Evolutionary conservation across 2,329 filamentous ascomycete species (phyloP), one percentile per base, ranked within the genome.

Genomic region (Cryphonectria naterciae): DNA sequence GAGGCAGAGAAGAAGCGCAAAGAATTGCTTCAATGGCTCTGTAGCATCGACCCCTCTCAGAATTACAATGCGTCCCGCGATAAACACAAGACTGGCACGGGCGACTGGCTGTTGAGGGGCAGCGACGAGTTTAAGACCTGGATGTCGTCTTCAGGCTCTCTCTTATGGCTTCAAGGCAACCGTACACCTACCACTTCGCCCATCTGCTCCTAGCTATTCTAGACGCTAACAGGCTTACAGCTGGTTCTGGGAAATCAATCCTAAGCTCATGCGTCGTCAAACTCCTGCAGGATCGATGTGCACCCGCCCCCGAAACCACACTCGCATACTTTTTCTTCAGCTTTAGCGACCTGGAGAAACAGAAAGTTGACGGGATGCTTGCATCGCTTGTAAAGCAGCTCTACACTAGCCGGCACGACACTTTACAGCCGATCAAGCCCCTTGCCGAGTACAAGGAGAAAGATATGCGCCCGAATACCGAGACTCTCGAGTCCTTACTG

Each of bases 251-350:
- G 8, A 54, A 54, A 13, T 54, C 49, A 54, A 2, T 54, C n/a
- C n/a, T 54, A 22, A 54, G 49, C n/a, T 54, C 49, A 5, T 54
- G 5, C n/a, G 49, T 54, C 25, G 8, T 54, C n/a, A 4, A 54
- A 8, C 2, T 28, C n/a, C 49, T 54, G 2, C 8, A 15, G 8
- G 19, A 54, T 28, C 49, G 49, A 54, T 54, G 25, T n/a, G n/a
- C 22, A 28, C 1, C 49, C 10, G 25, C 22, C 4, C n/a, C 49
- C n/a, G 13, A 13, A 28, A 61, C 41, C 7, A 73, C 71, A 1
- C 10, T 76, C 11, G 75, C 72, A 22, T 77, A 74, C 54, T 77
- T 67, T 67, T 77, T 75, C 64, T 77, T 76, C 49, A 75, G 71
- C 46, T 77, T 76, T 60, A 74, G 49, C 22, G 71, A 77, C 28